A percentile compares a stretch with the other conserved stretches of the same genome.
Evolutionary conservation across 352 stramenopile species (phyloP).

Genomic region (Plasmopara viticola): DNA sequence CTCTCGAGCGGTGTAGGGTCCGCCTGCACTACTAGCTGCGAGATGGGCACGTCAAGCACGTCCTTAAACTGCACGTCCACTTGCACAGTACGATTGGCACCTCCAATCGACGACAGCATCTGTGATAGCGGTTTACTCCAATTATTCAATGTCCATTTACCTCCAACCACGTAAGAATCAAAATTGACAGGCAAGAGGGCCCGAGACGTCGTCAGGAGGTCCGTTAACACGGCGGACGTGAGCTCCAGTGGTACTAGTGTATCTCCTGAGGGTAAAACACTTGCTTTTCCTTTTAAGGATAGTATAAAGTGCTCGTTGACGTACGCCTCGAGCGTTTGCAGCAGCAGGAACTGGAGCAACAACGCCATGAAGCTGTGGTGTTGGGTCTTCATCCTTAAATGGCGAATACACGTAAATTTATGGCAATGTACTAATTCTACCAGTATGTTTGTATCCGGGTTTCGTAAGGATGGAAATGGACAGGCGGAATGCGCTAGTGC

Average conservation of each 20-base stretch:
- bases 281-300: constrained; percentile 13
- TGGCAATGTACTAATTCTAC: too few relatives aligned
- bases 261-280: constrained; percentile 2
- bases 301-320: constrained; percentile 27
- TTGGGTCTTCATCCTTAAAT: constrained; percentile 11
- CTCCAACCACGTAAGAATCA: constrained; percentile 13
- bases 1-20: constrained; percentile 10
- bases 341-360: constrained; percentile 10
- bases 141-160: constrained; percentile 28
- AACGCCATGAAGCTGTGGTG: constrained; percentile 2
- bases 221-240: constrained; percentile 11
- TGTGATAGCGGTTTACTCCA: constrained; percentile 22
- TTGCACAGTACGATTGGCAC: constrained; percentile 8
- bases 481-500: not conserved
- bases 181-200: constrained; percentile 13
- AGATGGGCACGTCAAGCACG: constrained; percentile 13
- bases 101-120: constrained; percentile 9
- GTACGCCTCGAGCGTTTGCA: constrained; percentile 5
- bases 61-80: constrained; percentile 27
- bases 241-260: constrained; percentile 21
- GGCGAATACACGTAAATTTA: not conserved
- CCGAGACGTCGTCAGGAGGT: constrained; percentile 9
- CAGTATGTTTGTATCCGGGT: too few relatives aligned
- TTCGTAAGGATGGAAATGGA: not conserved
- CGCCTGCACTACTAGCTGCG: constrained; percentile 14